Base-by-base conservation (phyloP, 179 eudicot species). In the Dionaea muscipula region DNA sequence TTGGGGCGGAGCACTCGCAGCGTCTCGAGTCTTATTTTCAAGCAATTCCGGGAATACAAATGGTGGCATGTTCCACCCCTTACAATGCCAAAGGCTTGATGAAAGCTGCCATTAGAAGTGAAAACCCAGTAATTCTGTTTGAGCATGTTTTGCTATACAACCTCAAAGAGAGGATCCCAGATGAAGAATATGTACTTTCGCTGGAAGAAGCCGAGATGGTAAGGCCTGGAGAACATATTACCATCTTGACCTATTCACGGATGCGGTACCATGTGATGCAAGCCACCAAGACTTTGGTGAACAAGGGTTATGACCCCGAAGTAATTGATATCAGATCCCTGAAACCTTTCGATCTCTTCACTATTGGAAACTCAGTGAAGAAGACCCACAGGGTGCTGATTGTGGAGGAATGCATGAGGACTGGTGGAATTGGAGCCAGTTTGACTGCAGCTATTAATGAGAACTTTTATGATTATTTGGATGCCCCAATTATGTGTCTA, bases 171-270 rank as follows among this genome's bases (percentile, higher is more conserved):
- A 76, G 64, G 43, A 90, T 90, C 28, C 95, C 97, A 0, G 94
- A 86, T 51, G 97, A 86, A 57, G 94, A 90, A 48, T 86, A 84
- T 37, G 75, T 86, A 1, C 61, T 68, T 25, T 78, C 80, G n/a
- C 77, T 86, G 0, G 95, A 90, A 73, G 95, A 90, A 63, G 97
- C 94, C 0, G 97, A 90, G 75, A 90, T 90, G 94, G 97, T 90
- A 21, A 73, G 97, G 70, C 97, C 94, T 0, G 95, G 97, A 26
- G 85, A 86, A 24, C 90, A 86, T 31, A 66, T 84, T 0, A 86
- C 95, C 45, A 86, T 90, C 23, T 64, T 90, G 48, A 90, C 97
- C 38, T 90, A 90, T 53, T 90, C 97, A 16, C 59, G 97, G 26
- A 90, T 90, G 97, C 76, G 97, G 60, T 86, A 86, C 57, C 95